Base-by-base conservation (phyloP, 352 stramenopile species). In the Phytophthora megakarya region DNA sequence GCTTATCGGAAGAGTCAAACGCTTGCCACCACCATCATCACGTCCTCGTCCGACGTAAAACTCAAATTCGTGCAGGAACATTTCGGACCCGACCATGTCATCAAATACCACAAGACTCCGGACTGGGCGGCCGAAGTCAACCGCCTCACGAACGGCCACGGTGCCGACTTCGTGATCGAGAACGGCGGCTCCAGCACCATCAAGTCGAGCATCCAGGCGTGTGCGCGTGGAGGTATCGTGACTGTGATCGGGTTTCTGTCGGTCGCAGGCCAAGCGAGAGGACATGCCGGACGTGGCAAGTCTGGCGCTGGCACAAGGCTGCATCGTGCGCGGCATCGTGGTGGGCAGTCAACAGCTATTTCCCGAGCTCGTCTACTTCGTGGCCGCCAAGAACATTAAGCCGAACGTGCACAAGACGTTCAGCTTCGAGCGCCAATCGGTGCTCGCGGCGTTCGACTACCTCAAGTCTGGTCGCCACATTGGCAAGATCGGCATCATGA, bases 41-140 rank as follows among this genome's bases (percentile, higher is more conserved):
- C 65, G 5, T 73, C 65, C 6, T 65, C 47, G 12, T 65, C 28
- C 0, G 47, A 59, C 25, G 38, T 60, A 47, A 65, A 65, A 16
- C 60, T 77, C 13, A 16, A 54, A 61, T 65, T 67, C 9, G 46
- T 68, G n/a, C 47, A 75, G 47, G 49, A 63, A 2, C 64, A 51
- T 2, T 71, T 71, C 23, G 52, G 51, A 10, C 60, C 47, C 25
- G 54, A 71, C 28, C 23, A 65, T 23, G 49, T 51, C 12, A 70
- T 76, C 63, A 77, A 77, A 60, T 74, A 74, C 60, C 19, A 43
- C 12, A 67, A 22, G 45, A 78, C 50, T 5, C 55, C 61, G 11
- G 44, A 74, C 40, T 74, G 65, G 60, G 66, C 60, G 3, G 48
- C 37, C 5, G 60, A 72, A 22, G 49, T 46, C 3, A 55, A 57